phyloP scores from a whole-genome alignment of 2,329 filamentous ascomycete species.

The Intubia oerlemansii region DNA sequence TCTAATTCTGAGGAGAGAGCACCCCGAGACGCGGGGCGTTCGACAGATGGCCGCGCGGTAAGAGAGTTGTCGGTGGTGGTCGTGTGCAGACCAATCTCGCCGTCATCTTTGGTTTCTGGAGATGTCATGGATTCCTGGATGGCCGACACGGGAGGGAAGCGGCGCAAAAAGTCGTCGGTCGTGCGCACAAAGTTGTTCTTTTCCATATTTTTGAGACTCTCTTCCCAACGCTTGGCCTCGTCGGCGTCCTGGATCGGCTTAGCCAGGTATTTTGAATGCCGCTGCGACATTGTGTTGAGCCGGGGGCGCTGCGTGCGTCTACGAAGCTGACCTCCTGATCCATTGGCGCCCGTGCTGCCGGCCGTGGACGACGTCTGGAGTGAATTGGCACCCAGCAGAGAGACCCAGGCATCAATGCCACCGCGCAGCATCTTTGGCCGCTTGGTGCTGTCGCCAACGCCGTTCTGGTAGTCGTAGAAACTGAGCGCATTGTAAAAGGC shows the following conservation, averaged over 20 bases:
- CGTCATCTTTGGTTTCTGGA: constrained; percentile 10
- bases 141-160: constrained; percentile 52
- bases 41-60: background rate
- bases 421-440: constrained; percentile 61
- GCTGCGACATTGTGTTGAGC: constrained; percentile 12
- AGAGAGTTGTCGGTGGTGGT: background rate
- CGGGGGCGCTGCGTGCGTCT: constrained; percentile 1
- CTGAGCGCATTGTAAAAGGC: constrained; percentile 60
- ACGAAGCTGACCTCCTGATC: too few relatives aligned
- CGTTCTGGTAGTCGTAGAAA: constrained; percentile 46
- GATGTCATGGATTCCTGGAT: constrained; percentile 39
- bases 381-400: constrained; percentile 54
- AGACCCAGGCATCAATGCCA: constrained; percentile 69
- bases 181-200: constrained; percentile 38
- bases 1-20: background rate
- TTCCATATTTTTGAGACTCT: constrained; percentile 39
- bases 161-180: constrained; percentile 65
- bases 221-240: constrained; percentile 64
- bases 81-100: constrained; percentile 1
- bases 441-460: constrained; percentile 13
- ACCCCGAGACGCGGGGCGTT: constrained; percentile 3
- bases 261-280: constrained; percentile 23
- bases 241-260: constrained; percentile 53
- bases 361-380: constrained; percentile 20
- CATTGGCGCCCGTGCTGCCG: constrained; percentile 1